Conservation (phyloP, 202 grass and related monocot species). For the Hordeum pubiflorum region DNA sequence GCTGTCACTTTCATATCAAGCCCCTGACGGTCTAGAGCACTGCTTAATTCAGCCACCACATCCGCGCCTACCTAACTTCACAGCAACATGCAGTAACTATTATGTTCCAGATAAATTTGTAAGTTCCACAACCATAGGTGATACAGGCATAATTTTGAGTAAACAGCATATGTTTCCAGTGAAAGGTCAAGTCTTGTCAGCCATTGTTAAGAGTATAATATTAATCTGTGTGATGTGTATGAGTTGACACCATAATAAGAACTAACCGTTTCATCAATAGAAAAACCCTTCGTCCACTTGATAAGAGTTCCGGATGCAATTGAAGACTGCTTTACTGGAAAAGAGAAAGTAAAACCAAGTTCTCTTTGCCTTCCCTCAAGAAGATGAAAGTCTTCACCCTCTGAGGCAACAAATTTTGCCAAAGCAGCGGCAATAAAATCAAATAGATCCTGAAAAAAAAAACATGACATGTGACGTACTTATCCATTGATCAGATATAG, state of each 20-base stretch:
- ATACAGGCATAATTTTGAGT: background rate
- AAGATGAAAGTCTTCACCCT: conserved; percentile 65
- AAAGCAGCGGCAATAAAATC: conserved; percentile 68
- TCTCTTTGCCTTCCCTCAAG: conserved; percentile 65
- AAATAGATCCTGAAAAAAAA: conserved; percentile 67
- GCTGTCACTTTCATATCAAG: conserved; percentile 66
- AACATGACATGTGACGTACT: background rate
- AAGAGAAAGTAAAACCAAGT: conserved; percentile 90
- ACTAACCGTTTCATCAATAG: conserved; percentile 60
- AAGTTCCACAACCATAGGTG: background rate
- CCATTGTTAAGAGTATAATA: background rate
- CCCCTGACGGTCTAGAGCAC: conserved; percentile 53
- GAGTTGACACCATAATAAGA: conserved; percentile 2
- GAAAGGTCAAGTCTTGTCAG: background rate
- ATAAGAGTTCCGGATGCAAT: conserved; percentile 80
- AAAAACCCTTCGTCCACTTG: conserved; percentile 87
- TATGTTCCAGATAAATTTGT: background rate
- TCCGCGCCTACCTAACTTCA: conserved; percentile 59
- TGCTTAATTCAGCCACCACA: conserved; percentile 71
- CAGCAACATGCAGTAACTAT: background rate
- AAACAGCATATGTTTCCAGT: background rate
- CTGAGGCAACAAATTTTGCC: conserved; percentile 61
- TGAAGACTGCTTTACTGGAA: conserved; percentile 77
- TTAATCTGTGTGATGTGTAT: background rate
- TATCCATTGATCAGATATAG: background rate